Evolutionary conservation across 306 rosid genomes (phyloP).

Genomic region (Morella rubra): DNA sequence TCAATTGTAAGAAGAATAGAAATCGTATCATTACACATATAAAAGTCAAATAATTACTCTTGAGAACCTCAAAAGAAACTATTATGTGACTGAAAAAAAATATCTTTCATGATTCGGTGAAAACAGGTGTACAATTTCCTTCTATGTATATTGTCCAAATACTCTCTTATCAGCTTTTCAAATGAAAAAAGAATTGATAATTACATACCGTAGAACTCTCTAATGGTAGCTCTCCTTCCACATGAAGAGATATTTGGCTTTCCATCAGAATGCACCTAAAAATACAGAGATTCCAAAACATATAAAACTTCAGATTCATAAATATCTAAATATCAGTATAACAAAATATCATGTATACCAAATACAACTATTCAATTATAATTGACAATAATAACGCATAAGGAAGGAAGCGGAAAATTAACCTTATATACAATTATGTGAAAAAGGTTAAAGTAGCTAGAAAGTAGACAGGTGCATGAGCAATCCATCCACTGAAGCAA

Average conservation of each 20-base stretch:
- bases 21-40: neutral
- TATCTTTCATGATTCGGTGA: neutral
- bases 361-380: no score
- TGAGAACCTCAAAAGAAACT: neutral
- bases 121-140: neutral
- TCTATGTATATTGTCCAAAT: neutral
- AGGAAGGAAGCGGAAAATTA: slow-evolving; percentile 12
- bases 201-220: slow-evolving; percentile 60
- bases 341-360: no score
- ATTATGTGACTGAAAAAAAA: neutral
- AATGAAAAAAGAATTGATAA: slow-evolving; percentile 1
- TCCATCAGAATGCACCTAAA: slow-evolving; percentile 49
- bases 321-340: neutral
- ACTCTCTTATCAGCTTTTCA: neutral
- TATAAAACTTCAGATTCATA: neutral
- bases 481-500: slow-evolving; percentile 65
- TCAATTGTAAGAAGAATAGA: neutral
- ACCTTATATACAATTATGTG: slow-evolving; percentile 65
- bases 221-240: slow-evolving; percentile 65
- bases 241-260: slow-evolving; percentile 43
- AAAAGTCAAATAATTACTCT: no score
- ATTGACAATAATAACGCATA: neutral
- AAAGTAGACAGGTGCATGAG: slow-evolving; percentile 54
- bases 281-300: slow-evolving; percentile 22
- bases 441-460: slow-evolving; percentile 54